Evolutionary conservation across 768 basidiomycete species (phyloP), one percentile per base, ranked within the genome.

Genomic region (Lepiota subincarnata): DNA sequence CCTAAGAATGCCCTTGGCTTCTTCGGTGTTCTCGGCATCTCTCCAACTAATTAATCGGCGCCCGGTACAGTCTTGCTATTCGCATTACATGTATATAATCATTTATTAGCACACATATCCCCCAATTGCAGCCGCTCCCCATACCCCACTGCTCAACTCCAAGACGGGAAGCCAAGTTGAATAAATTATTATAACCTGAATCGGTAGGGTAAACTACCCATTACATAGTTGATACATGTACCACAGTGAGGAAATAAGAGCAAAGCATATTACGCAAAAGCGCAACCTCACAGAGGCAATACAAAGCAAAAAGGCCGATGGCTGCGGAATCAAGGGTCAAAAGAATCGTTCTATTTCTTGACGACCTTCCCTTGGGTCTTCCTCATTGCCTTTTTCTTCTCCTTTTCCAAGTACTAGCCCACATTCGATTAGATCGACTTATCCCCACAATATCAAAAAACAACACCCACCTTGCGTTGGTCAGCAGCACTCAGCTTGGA

Each of bases 401-500:
- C 89, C 58, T 86, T 85, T 46, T 92, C 90, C 52, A 89, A 71
- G 57, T 67, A 65, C 65, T 69, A 49, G 13, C 31, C n/a, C 31
- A 31, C 31, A 24, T 1, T 31, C 6, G 31, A 31, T 31, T 8
- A 31, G 10, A 31, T 31, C 8, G 8, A 8, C 10, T n/a, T 31
- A 6, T 31, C 31, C n/a, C 31, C 31, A 31, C 24, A 24, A 24
- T 31, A 31, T 31, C 6, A 31, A 31, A 28, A 31, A 11, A 31
- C 10, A 31, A 31, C 10, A 57, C 64, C 44, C 48, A 84, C 88
- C 82, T 92, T 93, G 74, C 85, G 83, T 73, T 92, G 91, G 60
- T 92, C 89, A 16, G 83, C 78, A 26, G 89, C 77, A 61, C 85
- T 87, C 51, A 93, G 77, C 62, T 81, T 84, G 31, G 86, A 73